phyloP scores from a whole-genome alignment of 176 grass and related monocot genomes.

The Pontederia paniculata region DNA sequence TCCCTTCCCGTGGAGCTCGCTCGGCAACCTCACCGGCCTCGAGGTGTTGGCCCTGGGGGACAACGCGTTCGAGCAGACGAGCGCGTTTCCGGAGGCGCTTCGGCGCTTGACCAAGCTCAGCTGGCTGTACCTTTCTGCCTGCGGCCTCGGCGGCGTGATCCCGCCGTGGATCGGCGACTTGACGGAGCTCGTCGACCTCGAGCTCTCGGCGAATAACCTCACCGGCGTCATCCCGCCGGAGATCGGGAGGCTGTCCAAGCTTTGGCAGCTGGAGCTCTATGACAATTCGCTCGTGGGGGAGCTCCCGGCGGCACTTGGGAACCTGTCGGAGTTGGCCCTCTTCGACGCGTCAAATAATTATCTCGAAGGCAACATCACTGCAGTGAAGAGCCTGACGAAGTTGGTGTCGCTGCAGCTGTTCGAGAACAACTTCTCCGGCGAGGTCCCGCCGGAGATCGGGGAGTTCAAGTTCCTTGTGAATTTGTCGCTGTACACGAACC shows the following conservation, averaged over 20 bases:
- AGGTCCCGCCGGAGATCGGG: slow-evolving; percentile 43
- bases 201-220: slow-evolving; percentile 5
- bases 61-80: slow-evolving; percentile 4
- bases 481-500: slow-evolving; percentile 70
- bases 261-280: slow-evolving; percentile 11
- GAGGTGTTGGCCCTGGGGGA: not conserved
- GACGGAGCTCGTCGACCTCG: slow-evolving; percentile 13
- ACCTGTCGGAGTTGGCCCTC: slow-evolving; percentile 3
- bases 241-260: slow-evolving; percentile 8
- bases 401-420: slow-evolving; percentile 59
- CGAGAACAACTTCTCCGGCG: slow-evolving; percentile 52
- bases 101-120: slow-evolving; percentile 7
- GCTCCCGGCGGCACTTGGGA: slow-evolving; percentile 4
- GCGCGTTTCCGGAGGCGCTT: slow-evolving; percentile 5
- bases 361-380: slow-evolving; percentile 37
- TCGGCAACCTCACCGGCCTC: slow-evolving; percentile 4
- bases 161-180: slow-evolving; percentile 10
- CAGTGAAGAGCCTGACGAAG: slow-evolving; percentile 33
- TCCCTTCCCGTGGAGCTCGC: slow-evolving; percentile 11
- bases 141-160: not conserved
- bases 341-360: slow-evolving; percentile 43
- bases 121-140: slow-evolving; percentile 1
- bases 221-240: slow-evolving; percentile 3
- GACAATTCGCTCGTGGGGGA: slow-evolving; percentile 6
- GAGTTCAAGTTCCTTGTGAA: slow-evolving; percentile 28